Evolutionary conservation across 495 filamentous ascomycete genomes (phyloP), one percentile per base, ranked within the genome.

Genomic region (Aspergillus leporis): DNA sequence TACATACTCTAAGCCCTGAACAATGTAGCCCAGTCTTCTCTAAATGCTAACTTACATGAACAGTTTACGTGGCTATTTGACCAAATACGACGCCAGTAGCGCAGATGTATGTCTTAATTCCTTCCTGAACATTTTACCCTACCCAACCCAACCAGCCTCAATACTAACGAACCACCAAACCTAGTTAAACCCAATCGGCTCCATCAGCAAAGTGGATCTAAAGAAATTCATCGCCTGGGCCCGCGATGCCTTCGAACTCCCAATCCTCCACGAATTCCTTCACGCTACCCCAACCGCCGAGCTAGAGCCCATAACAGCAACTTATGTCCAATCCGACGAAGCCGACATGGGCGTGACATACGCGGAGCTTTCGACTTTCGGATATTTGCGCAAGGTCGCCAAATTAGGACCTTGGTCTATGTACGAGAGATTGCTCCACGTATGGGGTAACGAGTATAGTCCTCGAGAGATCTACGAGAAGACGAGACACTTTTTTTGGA

Each of bases 231-330:
- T 93, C 47, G 73, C 73, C 12, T 94, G 85, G 79, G 84, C 89
- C 3, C 55, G 72, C 25, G 68, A 68, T 21, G 70, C 76, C 14
- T 96, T 91, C 68, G 68, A 83, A 22, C 67, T 97, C 6, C 90
- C 90, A 0, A 85, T 90, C 58, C 81, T 97, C 5, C 63, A 85
- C 1, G 81, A 82, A 4, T 97, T 97, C 76, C 69, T 95, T 22
- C 74, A 79, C 16, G 92, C 92, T 3, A 78, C 81, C 0, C 92
- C 92, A 0, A 94, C 90, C 4, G 92, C 91, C 1, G 92, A 97
- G 69, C 81, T 96, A 0, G 89, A 93, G 62, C 92, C 92, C 13
- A 86, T 92, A 28, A 90, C 90, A 1, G 71, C 82, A 0, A 75
- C 66, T 14, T 75, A 75, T 48, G 71, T 79, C 9, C 72, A 77